Conservation (phyloP, 164 flowering plant genomes). For the Magnolia sinica region DNA sequence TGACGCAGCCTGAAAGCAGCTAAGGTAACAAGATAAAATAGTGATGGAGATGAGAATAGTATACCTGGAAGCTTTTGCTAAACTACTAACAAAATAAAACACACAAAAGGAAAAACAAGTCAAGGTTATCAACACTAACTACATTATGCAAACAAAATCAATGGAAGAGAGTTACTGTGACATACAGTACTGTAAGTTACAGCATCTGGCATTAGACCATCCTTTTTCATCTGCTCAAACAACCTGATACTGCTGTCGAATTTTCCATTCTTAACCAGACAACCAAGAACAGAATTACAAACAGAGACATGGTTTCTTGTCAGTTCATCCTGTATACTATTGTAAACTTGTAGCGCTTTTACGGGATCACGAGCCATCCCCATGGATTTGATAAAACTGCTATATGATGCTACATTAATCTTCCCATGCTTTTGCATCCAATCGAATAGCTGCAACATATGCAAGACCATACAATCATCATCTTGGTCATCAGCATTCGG, state of each 20-base stretch:
- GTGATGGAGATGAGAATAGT: constrained; percentile 1
- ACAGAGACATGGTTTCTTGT: constrained; percentile 49
- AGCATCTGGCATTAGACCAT: constrained; percentile 70
- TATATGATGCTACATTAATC: constrained; percentile 64
- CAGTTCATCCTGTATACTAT: constrained; percentile 55
- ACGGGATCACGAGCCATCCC: constrained; percentile 48
- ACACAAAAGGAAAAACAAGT: neutral
- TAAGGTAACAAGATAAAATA: constrained; percentile 29
- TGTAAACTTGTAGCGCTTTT: constrained; percentile 68
- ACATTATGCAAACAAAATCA: neutral
- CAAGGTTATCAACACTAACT: neutral
- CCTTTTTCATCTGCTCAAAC: constrained; percentile 79
- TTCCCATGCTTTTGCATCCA: constrained; percentile 81
- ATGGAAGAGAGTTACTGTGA: constrained; percentile 6
- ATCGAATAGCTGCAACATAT: constrained; percentile 57
- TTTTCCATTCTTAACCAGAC: constrained; percentile 67
- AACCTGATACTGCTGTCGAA: constrained; percentile 54
- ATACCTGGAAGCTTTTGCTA: neutral
- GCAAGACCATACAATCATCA: neutral
- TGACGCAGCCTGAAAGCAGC: constrained; percentile 89
- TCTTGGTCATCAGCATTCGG: neutral
- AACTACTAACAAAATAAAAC: neutral
- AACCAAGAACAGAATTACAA: constrained; percentile 76
- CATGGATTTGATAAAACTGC: constrained; percentile 74
- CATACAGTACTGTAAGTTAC: constrained; percentile 86